phyloP scores from a whole-genome alignment of 495 filamentous ascomycete genomes.

The Xeromyces bisporus region DNA sequence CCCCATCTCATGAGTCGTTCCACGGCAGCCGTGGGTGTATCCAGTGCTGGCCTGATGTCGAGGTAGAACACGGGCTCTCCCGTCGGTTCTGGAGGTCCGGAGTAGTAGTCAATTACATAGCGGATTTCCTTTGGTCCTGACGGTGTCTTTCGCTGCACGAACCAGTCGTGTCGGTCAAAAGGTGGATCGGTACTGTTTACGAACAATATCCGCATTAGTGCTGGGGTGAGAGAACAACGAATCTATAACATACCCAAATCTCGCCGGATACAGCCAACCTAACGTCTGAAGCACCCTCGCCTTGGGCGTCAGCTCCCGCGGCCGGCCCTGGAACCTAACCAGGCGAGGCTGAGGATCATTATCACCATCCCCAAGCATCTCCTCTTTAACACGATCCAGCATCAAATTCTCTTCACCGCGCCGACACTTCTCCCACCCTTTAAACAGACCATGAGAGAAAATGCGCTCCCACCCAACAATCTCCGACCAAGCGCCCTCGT shows the following conservation, averaged over 20 bases:
- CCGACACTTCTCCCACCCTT: slow-evolving; percentile 59
- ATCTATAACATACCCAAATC: slow-evolving; percentile 43
- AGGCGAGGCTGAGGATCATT: slow-evolving; percentile 44
- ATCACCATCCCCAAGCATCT: slow-evolving; percentile 21
- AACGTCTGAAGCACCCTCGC: slow-evolving; percentile 62
- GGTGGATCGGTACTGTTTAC: slow-evolving; percentile 53
- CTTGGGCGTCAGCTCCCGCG: slow-evolving; percentile 80
- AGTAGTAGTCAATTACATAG: slow-evolving; percentile 98
- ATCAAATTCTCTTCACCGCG: slow-evolving; percentile 51
- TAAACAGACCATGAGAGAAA: slow-evolving; percentile 51
- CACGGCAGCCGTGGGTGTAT: slow-evolving; percentile 57
- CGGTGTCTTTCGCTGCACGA: slow-evolving; percentile 51
- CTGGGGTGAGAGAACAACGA: not conserved
- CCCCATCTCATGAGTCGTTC: slow-evolving; percentile 84
- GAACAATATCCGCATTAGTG: not conserved
- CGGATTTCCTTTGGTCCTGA: slow-evolving; percentile 56
- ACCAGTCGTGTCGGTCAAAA: slow-evolving; percentile 99
- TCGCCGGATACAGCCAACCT: slow-evolving; percentile 60
- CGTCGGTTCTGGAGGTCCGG: slow-evolving; percentile 65
- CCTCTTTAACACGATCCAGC: slow-evolving; percentile 21
- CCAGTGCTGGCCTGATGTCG: slow-evolving; percentile 90
- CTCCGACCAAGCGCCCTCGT: slow-evolving; percentile 92
- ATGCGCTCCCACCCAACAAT: slow-evolving; percentile 82
- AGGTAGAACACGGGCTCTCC: slow-evolving; percentile 94
- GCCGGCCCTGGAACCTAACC: slow-evolving; percentile 72